Evolutionary conservation across 2,329 filamentous ascomycete species (phyloP), one percentile per base, ranked within the genome.

Genomic region (Sporothrix humicola): DNA sequence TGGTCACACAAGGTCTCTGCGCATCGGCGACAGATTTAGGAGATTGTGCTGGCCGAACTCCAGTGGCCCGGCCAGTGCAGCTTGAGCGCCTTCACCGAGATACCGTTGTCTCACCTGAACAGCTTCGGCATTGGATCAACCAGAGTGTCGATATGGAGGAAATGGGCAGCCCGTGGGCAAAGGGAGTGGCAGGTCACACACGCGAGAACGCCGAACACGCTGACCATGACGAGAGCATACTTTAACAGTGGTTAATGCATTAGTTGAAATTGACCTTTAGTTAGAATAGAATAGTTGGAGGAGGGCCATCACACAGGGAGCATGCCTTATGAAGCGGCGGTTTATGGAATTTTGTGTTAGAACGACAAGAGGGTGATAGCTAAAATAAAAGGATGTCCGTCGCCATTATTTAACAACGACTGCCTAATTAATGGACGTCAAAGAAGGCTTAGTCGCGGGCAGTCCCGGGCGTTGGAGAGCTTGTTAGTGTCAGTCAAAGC

Each of bases 101-200:
- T 17, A 71, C 73, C 6, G 65, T 17, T 3, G 71, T 77, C 3
- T 71, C 73, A 12, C 73, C 74, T 8, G 76, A 75, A 44, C 75
- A 77, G 69, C 44, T 76, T 6, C 69, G 70, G 9, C 17, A 42
- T 2, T 77, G 73, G 75, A 75, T 75, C 9, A 71, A 66, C 50
- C 48, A 37, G 23, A 69, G 59, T 12, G 26, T 44, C 9, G 54
- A 42, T 23, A 31, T 52, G 23, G 71, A 59, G n/a, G 72, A 23
- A 20, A 50, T 5, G 44, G 26, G 50, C 50, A 69, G 69, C 5
- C 61, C 71, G 8, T 71, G 69, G 52, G 20, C 37, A 15, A 61
- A 26, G 4, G 15, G 17, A 13, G 54, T 20, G 31, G 37, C n/a
- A 7, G 68, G 52, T 37, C 50, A 58, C 37, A 56, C 68, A 12